A percentile compares a stretch with the other conserved stretches of the same genome.
Conservation (phyloP, 306 rosid genomes). For the Cucurbita moschata region DNA sequence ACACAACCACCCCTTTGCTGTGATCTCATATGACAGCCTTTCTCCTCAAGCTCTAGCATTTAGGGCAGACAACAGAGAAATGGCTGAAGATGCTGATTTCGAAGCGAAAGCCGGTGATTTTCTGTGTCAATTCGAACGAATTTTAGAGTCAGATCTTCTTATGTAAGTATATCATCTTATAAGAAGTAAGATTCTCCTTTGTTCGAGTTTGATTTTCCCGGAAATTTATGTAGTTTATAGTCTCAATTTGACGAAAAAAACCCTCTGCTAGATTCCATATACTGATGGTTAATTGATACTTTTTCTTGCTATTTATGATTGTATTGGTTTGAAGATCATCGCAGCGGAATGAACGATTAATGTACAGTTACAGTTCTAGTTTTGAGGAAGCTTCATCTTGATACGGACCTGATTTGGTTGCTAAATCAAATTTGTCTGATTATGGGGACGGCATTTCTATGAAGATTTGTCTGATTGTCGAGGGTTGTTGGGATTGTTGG, state of each 20-base stretch:
- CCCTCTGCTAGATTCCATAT: neutral
- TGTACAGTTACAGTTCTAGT: neutral
- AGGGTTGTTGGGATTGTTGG: no score
- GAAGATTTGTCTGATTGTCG: no score
- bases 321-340: neutral
- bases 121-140: slow-evolving; percentile 46
- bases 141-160: slow-evolving; percentile 49
- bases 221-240: neutral
- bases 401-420: neutral
- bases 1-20: neutral
- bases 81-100: slow-evolving; percentile 21
- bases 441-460: neutral
- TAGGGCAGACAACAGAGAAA: neutral
- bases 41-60: neutral
- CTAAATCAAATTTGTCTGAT: neutral
- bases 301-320: neutral
- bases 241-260: neutral
- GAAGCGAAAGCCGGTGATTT: slow-evolving; percentile 21
- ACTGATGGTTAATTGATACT: neutral
- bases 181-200: neutral
- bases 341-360: neutral
- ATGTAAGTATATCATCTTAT: slow-evolving; percentile 31
- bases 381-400: neutral
- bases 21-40: neutral
- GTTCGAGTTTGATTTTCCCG: neutral